Conservation (phyloP, 2,329 filamentous ascomycete species). For the Fusarium equiseti region DNA sequence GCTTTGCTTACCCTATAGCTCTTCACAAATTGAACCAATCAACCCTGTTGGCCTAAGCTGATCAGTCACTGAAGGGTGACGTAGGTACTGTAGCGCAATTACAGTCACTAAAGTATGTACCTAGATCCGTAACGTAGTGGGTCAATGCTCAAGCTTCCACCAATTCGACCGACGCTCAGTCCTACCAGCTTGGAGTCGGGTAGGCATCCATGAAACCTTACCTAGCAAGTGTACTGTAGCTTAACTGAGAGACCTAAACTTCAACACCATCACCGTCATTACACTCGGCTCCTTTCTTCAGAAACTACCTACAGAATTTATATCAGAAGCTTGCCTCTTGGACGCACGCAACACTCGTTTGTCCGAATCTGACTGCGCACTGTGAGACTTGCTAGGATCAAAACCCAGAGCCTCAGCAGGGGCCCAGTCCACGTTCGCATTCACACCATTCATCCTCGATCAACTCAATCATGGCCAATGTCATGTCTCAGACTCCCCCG, state of each 20-base stretch:
- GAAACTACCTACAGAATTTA: slow-evolving; percentile 2
- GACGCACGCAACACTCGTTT: slow-evolving; percentile 22
- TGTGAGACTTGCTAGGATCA: background rate
- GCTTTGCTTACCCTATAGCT: slow-evolving; percentile 1
- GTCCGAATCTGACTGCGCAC: background rate
- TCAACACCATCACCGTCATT: slow-evolving; percentile 23
- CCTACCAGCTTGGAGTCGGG: background rate
- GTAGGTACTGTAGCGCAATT: slow-evolving; percentile 12
- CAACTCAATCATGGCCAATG: slow-evolving; percentile 46
- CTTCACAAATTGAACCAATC: background rate
- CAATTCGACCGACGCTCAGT: background rate
- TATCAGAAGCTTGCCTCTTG: slow-evolving; percentile 13
- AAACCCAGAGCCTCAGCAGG: background rate
- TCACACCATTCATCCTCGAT: background rate
- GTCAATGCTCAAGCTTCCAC: background rate
- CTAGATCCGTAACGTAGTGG: background rate
- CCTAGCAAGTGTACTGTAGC: background rate
- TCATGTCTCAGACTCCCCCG: slow-evolving; percentile 50
- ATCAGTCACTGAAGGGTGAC: background rate
- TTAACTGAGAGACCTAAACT: background rate
- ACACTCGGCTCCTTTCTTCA: background rate
- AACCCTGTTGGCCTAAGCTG: background rate
- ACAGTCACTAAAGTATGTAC: background rate
- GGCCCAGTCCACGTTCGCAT: background rate
- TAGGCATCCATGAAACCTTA: slow-evolving; percentile 10